Conservation (phyloP, 495 filamentous ascomycete species). For the Lophiostoma macrostomum region DNA sequence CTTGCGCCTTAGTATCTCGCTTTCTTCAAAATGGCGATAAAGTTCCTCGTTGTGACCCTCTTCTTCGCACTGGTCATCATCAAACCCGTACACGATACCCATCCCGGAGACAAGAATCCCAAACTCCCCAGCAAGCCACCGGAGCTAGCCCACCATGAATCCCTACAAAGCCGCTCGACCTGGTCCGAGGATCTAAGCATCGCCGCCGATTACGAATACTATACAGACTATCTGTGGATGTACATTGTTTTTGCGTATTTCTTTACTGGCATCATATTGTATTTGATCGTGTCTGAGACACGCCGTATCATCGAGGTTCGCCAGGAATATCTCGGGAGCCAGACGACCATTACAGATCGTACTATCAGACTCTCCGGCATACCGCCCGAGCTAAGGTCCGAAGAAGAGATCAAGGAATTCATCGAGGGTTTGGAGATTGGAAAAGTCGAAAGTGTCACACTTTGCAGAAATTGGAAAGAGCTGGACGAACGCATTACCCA, state of each 20-base stretch:
- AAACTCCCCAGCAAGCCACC: too few species aligned
- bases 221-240: conserved; percentile 75
- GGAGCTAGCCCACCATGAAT: too few species aligned
- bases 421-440: conserved; percentile 86
- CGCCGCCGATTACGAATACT: conserved; percentile 28
- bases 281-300: conserved; percentile 77
- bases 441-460: conserved; percentile 83
- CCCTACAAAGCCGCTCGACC: conserved; percentile 5
- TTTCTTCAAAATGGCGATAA: conserved; percentile 92
- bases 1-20: conserved; percentile 64
- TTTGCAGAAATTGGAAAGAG: conserved; percentile 85
- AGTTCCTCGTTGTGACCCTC: conserved; percentile 73
- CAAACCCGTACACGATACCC: conserved; percentile 75
- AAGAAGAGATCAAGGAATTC: conserved; percentile 80
- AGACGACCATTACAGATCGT: conserved; percentile 89
- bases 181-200: conserved; percentile 4
- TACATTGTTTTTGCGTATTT: conserved; percentile 89
- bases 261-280: conserved; percentile 79
- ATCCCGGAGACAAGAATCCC: conserved; percentile 43
- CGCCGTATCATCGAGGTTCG: conserved; percentile 76
- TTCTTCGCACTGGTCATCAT: conserved; percentile 78
- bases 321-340: conserved; percentile 87
- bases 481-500: conserved; percentile 73
- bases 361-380: conserved; percentile 91
- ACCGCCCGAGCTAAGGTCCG: conserved; percentile 71